Evolutionary conservation across 352 stramenopile species (phyloP).

Genomic region (Pythium phragmitis): DNA sequence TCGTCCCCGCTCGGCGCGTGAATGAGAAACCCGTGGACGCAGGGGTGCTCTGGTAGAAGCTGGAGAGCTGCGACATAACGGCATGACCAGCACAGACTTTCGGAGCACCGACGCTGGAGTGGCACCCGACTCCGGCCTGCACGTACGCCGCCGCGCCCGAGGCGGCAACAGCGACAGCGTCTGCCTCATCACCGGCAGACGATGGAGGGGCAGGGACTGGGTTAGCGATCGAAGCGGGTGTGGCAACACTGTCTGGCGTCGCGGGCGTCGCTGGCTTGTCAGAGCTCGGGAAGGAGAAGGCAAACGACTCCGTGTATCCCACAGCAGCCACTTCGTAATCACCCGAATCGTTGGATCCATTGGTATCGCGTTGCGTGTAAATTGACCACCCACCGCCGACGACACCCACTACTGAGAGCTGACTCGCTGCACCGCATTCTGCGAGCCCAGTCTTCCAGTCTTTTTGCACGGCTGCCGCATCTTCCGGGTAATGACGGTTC

Average conservation of each 20-base stretch:
- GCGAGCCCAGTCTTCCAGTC: slow-evolving; percentile 16
- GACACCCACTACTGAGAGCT: slow-evolving; percentile 22
- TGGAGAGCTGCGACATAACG: slow-evolving; percentile 19
- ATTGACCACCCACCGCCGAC: slow-evolving; percentile 30
- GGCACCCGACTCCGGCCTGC: slow-evolving; percentile 10
- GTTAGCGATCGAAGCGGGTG: background rate
- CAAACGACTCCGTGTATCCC: slow-evolving; percentile 11
- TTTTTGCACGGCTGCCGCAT: slow-evolving; percentile 24
- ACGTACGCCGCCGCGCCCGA: slow-evolving; percentile 17
- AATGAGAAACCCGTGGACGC: background rate
- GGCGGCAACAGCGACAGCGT: background rate
- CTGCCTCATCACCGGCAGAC: background rate
- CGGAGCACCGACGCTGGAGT: background rate
- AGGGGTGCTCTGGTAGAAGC: slow-evolving; percentile 6
- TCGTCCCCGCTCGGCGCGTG: background rate
- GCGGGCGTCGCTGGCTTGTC: background rate
- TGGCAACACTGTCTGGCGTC: background rate
- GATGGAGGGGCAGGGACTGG: background rate
- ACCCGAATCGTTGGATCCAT: background rate
- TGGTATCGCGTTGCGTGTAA: slow-evolving; percentile 3
- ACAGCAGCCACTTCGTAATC: background rate
- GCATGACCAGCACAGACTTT: slow-evolving; percentile 2
- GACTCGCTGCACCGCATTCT: slow-evolving; percentile 20
- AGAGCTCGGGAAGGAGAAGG: background rate
- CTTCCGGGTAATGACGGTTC: slow-evolving; percentile 26